Percentiles rank a stretch among this genome's conserved stretches.
phyloP scores from a whole-genome alignment of 177 flowering plant species.

The Tripterygium wilfordii region DNA sequence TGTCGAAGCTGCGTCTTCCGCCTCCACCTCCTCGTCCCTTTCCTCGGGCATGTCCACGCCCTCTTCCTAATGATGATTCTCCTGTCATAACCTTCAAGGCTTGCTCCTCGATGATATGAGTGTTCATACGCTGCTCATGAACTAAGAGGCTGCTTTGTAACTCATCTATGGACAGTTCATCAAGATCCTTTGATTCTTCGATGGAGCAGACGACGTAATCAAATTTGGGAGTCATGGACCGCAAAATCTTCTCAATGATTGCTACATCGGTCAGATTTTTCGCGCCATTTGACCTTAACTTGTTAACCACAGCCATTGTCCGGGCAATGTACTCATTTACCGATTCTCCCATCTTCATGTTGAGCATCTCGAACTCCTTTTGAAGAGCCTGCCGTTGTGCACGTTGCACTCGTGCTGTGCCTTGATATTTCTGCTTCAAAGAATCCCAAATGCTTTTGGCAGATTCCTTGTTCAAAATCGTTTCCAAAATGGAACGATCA shows the following conservation, averaged over 20 bases:
- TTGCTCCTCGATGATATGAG: not conserved
- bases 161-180: not conserved
- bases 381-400: too few species aligned
- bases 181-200: not conserved
- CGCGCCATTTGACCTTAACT: not conserved
- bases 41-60: not conserved
- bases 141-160: not conserved
- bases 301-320: too few species aligned
- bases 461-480: too few species aligned
- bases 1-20: constrained; percentile 1
- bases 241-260: not conserved
- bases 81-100: not conserved
- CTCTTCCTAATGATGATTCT: not conserved
- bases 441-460: too few species aligned
- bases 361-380: too few species aligned
- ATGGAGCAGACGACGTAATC: not conserved
- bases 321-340: too few species aligned
- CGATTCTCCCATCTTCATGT: too few species aligned
- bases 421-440: too few species aligned
- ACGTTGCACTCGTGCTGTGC: too few species aligned
- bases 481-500: too few species aligned
- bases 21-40: not conserved
- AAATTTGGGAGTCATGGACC: not conserved
- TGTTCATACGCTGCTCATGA: not conserved
- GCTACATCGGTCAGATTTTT: not conserved